phyloP scores from a whole-genome alignment of 768 basidiomycete species.

The Russula earlei region DNA sequence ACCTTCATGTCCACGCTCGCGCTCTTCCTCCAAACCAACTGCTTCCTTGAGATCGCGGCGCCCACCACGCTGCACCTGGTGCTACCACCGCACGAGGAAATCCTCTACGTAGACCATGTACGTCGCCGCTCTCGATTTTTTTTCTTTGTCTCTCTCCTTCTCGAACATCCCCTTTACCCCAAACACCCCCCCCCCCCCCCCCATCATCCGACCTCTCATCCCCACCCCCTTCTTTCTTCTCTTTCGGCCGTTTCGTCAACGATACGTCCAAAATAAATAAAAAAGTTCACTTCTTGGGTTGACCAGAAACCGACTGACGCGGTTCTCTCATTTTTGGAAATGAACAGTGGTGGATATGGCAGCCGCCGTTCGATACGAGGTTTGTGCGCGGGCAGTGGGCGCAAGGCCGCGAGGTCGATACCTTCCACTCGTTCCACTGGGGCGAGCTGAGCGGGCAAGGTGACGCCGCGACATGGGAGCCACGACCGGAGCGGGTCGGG shows the following conservation, averaged over 20 bases:
- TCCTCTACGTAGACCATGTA: slow-evolving; percentile 41
- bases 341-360: slow-evolving; percentile 38
- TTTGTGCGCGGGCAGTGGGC: slow-evolving; percentile 40
- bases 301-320: neutral
- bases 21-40: slow-evolving; percentile 38
- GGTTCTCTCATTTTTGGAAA: neutral
- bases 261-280: no score
- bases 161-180: no score
- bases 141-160: no score
- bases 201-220: no score
- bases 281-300: no score
- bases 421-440: slow-evolving; percentile 45
- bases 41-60: slow-evolving; percentile 41
- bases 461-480: slow-evolving; percentile 31
- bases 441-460: slow-evolving; percentile 29
- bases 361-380: slow-evolving; percentile 36
- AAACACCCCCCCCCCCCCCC: no score
- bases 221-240: no score
- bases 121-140: slow-evolving; percentile 6
- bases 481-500: slow-evolving; percentile 27
- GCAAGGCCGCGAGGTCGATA: slow-evolving; percentile 39
- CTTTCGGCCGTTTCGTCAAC: no score
- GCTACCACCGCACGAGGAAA: slow-evolving; percentile 31
- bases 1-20: slow-evolving; percentile 35
- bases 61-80: slow-evolving; percentile 39